phyloP scores from a whole-genome alignment of 139 green algal genomes.

The Chlorella sp. region DNA sequence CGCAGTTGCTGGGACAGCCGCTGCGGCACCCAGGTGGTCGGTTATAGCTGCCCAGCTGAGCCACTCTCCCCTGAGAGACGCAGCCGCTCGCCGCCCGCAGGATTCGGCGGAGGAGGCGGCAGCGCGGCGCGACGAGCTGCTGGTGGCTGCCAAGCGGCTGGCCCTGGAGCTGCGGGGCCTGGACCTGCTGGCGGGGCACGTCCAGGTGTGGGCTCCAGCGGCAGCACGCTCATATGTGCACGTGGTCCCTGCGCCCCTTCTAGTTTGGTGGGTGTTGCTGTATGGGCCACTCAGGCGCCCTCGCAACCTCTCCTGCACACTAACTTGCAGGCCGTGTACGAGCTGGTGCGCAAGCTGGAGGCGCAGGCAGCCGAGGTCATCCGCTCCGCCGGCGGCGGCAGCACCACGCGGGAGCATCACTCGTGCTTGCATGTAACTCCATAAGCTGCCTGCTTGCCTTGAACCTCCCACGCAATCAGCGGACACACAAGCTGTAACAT shows the following conservation, averaged over 20 bases:
- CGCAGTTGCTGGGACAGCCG: background rate
- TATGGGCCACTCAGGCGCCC: too few relatives aligned
- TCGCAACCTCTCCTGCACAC: background rate
- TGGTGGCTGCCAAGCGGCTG: conserved; percentile 11
- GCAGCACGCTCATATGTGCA: too few relatives aligned
- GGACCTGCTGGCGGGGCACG: conserved; percentile 5
- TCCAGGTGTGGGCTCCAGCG: too few relatives aligned
- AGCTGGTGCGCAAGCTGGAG: conserved; percentile 3
- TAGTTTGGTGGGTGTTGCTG: background rate
- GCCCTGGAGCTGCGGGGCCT: conserved; percentile 19
- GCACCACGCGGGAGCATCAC: too few relatives aligned
- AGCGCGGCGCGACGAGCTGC: conserved; percentile 13
- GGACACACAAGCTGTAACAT: too few relatives aligned
- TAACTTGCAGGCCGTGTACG: background rate
- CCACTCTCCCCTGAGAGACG: background rate
- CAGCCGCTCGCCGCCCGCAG: background rate
- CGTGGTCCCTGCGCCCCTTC: too few relatives aligned
- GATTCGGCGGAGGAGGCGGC: background rate
- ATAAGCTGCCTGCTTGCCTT: too few relatives aligned
- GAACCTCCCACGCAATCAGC: too few relatives aligned
- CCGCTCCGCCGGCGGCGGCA: too few relatives aligned
- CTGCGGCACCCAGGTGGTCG: background rate
- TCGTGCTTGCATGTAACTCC: too few relatives aligned
- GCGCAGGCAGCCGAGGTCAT: conserved; percentile 5
- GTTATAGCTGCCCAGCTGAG: background rate